Percentiles rank a stretch among this genome's conserved stretches.
These are phyloP conservation scores for Prunus padus DNA, from an alignment of 306 rosid species.

Conservation along the genomic window DNA sequence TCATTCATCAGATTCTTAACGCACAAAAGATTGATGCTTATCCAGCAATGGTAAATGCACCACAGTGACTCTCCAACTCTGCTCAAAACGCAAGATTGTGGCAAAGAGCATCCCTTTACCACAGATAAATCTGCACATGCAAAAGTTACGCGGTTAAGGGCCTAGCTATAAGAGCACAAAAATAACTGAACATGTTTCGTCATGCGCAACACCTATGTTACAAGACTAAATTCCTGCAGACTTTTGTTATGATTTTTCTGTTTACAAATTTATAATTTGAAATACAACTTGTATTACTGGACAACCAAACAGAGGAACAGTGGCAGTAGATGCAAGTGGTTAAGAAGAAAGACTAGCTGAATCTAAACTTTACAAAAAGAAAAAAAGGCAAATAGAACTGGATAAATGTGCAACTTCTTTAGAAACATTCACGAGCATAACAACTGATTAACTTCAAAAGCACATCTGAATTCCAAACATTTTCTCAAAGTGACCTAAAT, in stretches of 20 bases:
- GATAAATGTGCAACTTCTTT: neutral
- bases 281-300: neutral
- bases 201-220: too few relatives aligned
- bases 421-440: slow-evolving; percentile 3
- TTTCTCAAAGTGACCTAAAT: neutral
- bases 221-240: too few relatives aligned
- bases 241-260: too few relatives aligned
- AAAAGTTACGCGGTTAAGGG: too few relatives aligned
- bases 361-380: neutral
- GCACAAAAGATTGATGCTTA: neutral
- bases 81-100: neutral
- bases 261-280: too few relatives aligned
- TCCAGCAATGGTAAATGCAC: neutral
- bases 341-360: too few relatives aligned
- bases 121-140: too few relatives aligned
- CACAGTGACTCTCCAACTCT: neutral
- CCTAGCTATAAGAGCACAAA: too few relatives aligned
- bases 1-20: neutral
- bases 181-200: too few relatives aligned
- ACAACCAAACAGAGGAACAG: neutral
- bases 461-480: slow-evolving; percentile 4
- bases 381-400: neutral
- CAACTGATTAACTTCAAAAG: neutral
- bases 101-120: neutral
- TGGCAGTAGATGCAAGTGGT: neutral